Conservation (phyloP, 768 basidiomycete genomes). For the Panaeolus cyanescens region DNA sequence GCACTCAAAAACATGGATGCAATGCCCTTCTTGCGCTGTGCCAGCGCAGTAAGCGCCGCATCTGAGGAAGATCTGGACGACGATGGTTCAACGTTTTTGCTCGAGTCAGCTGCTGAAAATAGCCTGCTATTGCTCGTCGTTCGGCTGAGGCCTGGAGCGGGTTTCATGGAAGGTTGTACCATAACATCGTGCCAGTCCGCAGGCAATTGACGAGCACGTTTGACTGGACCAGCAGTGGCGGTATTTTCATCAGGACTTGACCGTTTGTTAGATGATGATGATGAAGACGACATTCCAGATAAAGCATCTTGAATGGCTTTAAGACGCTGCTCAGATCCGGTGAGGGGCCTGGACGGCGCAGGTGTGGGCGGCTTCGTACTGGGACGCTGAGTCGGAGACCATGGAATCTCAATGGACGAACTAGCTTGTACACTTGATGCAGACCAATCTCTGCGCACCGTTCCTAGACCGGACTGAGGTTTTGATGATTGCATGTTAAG, state of each 20-base stretch:
- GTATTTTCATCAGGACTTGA: conserved; percentile 26
- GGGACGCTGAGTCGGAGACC: conserved; percentile 35
- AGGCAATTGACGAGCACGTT: conserved; percentile 54
- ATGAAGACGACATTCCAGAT: conserved; percentile 22
- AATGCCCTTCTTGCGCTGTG: conserved; percentile 21
- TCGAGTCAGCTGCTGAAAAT: neutral
- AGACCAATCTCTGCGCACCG: conserved; percentile 67
- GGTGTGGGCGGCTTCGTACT: conserved; percentile 29
- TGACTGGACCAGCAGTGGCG: conserved; percentile 40
- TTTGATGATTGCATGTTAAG: neutral
- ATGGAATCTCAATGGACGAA: conserved; percentile 45
- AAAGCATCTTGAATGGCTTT: conserved; percentile 63
- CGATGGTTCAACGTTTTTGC: neutral
- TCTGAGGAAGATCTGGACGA: conserved; percentile 10
- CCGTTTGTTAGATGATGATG: conserved; percentile 40
- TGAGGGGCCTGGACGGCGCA: conserved; percentile 19
- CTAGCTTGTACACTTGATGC: conserved; percentile 26
- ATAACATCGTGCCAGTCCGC: conserved; percentile 43
- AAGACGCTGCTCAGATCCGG: conserved; percentile 43
- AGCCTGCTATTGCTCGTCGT: neutral
- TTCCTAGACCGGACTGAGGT: conserved; percentile 59
- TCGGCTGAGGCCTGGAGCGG: neutral
- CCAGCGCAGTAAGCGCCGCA: conserved; percentile 15
- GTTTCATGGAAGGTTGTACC: neutral
- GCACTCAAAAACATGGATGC: conserved; percentile 59